phyloP scores from a whole-genome alignment of 495 filamentous ascomycete species.

The Aspergillus affinis region DNA sequence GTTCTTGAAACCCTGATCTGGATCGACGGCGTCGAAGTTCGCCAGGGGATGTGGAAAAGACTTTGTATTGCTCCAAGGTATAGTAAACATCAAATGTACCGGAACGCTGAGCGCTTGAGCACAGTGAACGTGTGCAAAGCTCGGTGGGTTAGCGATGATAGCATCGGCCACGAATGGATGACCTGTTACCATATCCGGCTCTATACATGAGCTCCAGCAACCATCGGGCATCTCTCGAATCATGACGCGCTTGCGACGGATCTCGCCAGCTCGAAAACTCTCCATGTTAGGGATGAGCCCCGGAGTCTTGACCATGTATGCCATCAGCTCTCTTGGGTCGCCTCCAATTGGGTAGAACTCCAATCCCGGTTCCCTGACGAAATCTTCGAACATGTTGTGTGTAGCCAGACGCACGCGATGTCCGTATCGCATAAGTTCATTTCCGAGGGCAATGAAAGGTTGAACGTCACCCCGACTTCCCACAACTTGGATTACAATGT shows the following conservation, averaged over 20 bases:
- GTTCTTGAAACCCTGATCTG: conserved; percentile 45
- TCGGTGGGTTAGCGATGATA: conserved; percentile 63
- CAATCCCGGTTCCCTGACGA: conserved; percentile 51
- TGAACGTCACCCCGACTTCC: conserved; percentile 53
- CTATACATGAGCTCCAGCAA: conserved; percentile 60
- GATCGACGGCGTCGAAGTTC: conserved; percentile 41
- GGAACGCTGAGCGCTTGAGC: conserved; percentile 57
- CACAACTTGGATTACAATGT: conserved; percentile 54
- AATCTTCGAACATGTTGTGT: conserved; percentile 56
- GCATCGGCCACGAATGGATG: conserved; percentile 61
- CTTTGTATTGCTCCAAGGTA: conserved; percentile 53
- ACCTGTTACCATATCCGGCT: conserved; percentile 43
- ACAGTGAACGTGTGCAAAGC: conserved; percentile 60
- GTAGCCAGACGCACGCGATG: conserved; percentile 61
- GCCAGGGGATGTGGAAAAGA: conserved; percentile 55
- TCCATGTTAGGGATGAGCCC: conserved; percentile 44
- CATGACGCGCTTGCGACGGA: conserved; percentile 37
- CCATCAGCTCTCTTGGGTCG: conserved; percentile 60
- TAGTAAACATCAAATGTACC: conserved; percentile 62
- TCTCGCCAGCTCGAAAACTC: conserved; percentile 40
- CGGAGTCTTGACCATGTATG: conserved; percentile 53
- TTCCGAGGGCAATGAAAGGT: conserved; percentile 51
- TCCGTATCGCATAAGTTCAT: conserved; percentile 39
- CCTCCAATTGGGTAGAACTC: conserved; percentile 63
- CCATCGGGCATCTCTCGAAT: conserved; percentile 56